Percentiles rank a stretch among this genome's conserved stretches.
phyloP scores from a whole-genome alignment of 2,329 filamentous ascomycete species.

The Colletotrichum gigasporum region DNA sequence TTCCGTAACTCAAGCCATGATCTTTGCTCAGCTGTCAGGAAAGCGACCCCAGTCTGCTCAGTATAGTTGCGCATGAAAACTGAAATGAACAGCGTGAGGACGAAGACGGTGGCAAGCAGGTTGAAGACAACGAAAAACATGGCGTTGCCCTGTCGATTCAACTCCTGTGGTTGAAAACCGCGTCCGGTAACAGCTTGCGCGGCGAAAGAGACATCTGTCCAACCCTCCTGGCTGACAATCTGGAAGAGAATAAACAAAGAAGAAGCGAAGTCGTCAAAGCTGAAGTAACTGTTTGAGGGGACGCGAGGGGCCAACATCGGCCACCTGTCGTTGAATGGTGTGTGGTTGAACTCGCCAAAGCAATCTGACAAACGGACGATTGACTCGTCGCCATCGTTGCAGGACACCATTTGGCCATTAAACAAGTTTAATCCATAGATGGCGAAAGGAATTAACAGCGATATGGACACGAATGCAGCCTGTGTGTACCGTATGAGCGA shows the following conservation, averaged over 20 bases:
- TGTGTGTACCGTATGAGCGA: slow-evolving; percentile 32
- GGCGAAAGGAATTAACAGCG: slow-evolving; percentile 93
- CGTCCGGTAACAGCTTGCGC: slow-evolving; percentile 83
- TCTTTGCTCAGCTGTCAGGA: slow-evolving; percentile 92
- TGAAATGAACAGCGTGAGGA: slow-evolving; percentile 96
- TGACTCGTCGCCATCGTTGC: slow-evolving; percentile 75
- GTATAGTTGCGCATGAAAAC: slow-evolving; percentile 99
- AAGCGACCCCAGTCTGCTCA: slow-evolving; percentile 96
- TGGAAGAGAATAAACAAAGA: slow-evolving; percentile 97
- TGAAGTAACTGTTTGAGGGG: slow-evolving; percentile 83
- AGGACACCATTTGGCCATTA: slow-evolving; percentile 79
- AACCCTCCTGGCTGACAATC: slow-evolving; percentile 98
- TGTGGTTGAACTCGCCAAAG: slow-evolving; percentile 81
- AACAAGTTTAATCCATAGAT: slow-evolving; percentile 96
- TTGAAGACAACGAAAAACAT: slow-evolving; percentile 98
- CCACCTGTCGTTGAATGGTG: slow-evolving; percentile 80
- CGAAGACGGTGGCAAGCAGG: slow-evolving; percentile 93
- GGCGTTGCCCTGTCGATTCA: slow-evolving; percentile 82
- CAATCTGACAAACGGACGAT: slow-evolving; percentile 76
- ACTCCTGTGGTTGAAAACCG: slow-evolving; percentile 76
- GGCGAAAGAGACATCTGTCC: slow-evolving; percentile 91
- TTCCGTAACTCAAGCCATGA: slow-evolving; percentile 97
- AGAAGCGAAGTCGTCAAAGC: slow-evolving; percentile 94
- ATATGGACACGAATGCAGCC: slow-evolving; percentile 93
- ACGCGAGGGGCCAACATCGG: slow-evolving; percentile 83